Base-by-base conservation (phyloP, 257 asterid species). In the Ophiorrhiza pumila region DNA sequence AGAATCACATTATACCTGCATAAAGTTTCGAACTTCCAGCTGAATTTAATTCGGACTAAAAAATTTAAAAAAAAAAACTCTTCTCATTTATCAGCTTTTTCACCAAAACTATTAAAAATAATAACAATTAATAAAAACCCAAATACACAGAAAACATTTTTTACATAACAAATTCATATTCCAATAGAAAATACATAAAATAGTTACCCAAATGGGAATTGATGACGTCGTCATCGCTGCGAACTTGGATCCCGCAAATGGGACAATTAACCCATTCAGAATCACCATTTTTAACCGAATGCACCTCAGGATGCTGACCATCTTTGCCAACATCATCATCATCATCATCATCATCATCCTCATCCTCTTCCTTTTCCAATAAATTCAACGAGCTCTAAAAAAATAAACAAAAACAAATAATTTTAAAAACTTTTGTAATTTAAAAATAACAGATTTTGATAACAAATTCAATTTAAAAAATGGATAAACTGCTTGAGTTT, bases 201-300 rank as follows among this genome's bases (percentile, higher is more conserved):
- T 65, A 22, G 58, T 42, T 76, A 94, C 99, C 97, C 80, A 94
- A 76, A 83, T 94, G 99, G 75, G 95, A 86, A 81, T 94, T 94
- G 80, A 90, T 81, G 17, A 76, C 35, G 68, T 78, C 79, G 78
- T 86, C 87, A n/a, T 76, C 68, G 14, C 87, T 83, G 4, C 84
- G 96, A 56, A 94, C 66, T 31, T 65, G 70, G 49, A 45, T 69
- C 29, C 90, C 91, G 58, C 99, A 94, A 22, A 94, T 87, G 2
- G 99, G 99, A 69, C 99, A 94, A 43, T 73, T 76, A 65, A 86
- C 93, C 79, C 75, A 78, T 65, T 80, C 86, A n/a, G 79, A 49
- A 45, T 46, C 78, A 13, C 71, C 53, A 34, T 46, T 67, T 63
- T 61, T 55, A 39, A 29, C 4, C 5, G n/a, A 65, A 37, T 74